A percentile compares a stretch with the other conserved stretches of the same genome.
Conservation (phyloP, 1,284 basidiomycete genomes). For the Ceratobasidium sp. region DNA sequence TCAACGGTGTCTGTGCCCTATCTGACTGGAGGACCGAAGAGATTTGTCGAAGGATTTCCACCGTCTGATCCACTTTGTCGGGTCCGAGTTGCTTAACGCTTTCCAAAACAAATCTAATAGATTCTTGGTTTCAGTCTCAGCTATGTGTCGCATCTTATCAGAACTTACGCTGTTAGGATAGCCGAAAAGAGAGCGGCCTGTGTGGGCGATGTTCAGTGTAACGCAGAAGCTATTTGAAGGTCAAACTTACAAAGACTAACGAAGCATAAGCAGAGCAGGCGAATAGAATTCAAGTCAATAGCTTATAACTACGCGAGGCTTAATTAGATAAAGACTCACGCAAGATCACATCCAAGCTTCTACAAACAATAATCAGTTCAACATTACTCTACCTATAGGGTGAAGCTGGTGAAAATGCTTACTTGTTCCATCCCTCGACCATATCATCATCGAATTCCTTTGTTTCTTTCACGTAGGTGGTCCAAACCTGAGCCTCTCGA, state of each 20-base stretch:
- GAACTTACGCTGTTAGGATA: background rate
- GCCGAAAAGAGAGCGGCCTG: constrained; percentile 23
- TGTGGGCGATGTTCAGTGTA: too few relatives aligned
- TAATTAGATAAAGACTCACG: background rate
- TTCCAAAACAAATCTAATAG: constrained; percentile 26
- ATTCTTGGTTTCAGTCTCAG: background rate
- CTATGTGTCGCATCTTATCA: background rate
- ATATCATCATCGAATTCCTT: constrained; percentile 27
- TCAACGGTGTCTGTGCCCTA: background rate
- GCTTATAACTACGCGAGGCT: too few relatives aligned
- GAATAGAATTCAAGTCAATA: too few relatives aligned
- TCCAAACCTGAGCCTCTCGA: constrained; percentile 25
- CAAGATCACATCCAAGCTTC: constrained; percentile 29
- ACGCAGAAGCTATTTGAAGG: too few relatives aligned
- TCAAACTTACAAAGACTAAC: too few relatives aligned
- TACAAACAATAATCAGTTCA: background rate
- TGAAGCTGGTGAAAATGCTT: too few relatives aligned
- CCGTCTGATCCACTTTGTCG: background rate
- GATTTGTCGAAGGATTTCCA: constrained; percentile 3
- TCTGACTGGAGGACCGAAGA: background rate
- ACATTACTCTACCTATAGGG: too few relatives aligned
- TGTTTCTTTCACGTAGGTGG: constrained; percentile 30
- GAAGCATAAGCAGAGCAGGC: too few relatives aligned
- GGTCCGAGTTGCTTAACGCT: constrained; percentile 6
- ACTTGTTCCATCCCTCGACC: constrained; percentile 38